A percentile compares a stretch with the other conserved stretches of the same genome.
Evolutionary conservation across 495 filamentous ascomycete species (phyloP).

Genomic region (Extremus antarcticus): DNA sequence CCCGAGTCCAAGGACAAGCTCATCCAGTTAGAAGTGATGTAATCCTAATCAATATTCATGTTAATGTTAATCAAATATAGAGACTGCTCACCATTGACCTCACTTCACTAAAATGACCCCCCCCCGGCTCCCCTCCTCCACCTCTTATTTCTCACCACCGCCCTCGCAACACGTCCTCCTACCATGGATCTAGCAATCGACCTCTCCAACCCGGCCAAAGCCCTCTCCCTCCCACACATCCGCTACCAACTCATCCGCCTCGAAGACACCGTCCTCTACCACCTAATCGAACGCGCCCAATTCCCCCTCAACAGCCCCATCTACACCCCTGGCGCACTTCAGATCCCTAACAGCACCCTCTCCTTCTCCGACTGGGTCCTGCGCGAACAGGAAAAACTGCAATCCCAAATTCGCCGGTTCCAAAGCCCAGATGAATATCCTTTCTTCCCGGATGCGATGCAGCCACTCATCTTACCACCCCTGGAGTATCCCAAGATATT

Average conservation of each 20-base stretch:
- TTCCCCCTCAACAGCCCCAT: conserved; percentile 88
- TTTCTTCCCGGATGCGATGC: conserved; percentile 80
- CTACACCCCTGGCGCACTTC: conserved; percentile 69
- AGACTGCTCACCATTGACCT: not conserved
- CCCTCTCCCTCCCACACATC: conserved; percentile 83
- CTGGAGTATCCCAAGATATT: conserved; percentile 83
- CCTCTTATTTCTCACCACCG: too few relatives aligned
- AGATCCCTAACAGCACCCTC: conserved; percentile 58
- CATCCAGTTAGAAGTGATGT: not conserved
- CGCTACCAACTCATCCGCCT: conserved; percentile 91
- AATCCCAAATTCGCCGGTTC: conserved; percentile 91
- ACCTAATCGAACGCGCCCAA: conserved; percentile 95
- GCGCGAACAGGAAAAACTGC: conserved; percentile 73
- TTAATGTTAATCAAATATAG: not conserved
- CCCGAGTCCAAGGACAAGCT: too few relatives aligned
- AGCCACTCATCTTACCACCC: conserved; percentile 73
- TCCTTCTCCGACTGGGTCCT: conserved; percentile 94
- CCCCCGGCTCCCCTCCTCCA: too few relatives aligned
- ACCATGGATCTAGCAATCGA: conserved; percentile 86
- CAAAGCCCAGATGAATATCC: conserved; percentile 95
- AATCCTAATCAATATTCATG: not conserved
- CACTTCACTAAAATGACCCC: not conserved
- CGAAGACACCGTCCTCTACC: conserved; percentile 97
- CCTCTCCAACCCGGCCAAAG: conserved; percentile 68
- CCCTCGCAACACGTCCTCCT: not conserved